These are phyloP conservation scores for Syzygium aqueum DNA, from an alignment of 345 rosid species.

Conservation along the genomic window DNA sequence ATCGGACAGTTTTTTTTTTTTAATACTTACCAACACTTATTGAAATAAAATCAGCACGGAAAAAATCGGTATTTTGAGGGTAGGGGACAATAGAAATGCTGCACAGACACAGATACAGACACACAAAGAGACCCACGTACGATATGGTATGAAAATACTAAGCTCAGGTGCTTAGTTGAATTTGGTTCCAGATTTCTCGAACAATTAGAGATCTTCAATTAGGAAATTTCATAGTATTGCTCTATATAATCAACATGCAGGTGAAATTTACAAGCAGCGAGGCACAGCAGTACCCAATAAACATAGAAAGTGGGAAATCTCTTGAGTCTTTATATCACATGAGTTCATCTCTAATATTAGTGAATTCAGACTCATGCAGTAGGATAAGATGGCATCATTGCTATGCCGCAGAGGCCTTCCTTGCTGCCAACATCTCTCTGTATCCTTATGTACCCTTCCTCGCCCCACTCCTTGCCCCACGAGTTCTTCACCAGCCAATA, in stretches of 20 bases:
- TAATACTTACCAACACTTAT: neutral
- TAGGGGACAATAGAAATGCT: neutral
- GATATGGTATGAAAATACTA: neutral
- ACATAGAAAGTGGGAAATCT: neutral
- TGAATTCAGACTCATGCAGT: neutral
- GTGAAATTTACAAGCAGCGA: neutral
- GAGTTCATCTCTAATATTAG: neutral
- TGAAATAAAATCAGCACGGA: neutral
- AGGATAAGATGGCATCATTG: constrained; percentile 32
- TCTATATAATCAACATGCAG: neutral
- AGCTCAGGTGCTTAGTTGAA: neutral
- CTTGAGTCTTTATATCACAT: neutral
- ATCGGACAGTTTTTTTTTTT: too few relatives aligned
- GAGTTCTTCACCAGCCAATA: constrained; percentile 42
- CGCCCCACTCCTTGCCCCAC: constrained; percentile 35
- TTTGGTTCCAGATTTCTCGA: neutral
- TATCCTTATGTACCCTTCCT: constrained; percentile 28
- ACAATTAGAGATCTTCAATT: neutral
- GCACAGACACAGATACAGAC: fast-evolving
- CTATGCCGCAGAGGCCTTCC: constrained; percentile 31
- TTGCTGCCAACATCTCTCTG: constrained; percentile 1
- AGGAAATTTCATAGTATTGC: neutral
- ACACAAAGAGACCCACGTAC: neutral
- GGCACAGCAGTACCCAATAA: neutral
- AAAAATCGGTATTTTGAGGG: neutral